Evolutionary conservation across 164 flowering plant genomes (phyloP).

Genomic region (Sextonia rubra): DNA sequence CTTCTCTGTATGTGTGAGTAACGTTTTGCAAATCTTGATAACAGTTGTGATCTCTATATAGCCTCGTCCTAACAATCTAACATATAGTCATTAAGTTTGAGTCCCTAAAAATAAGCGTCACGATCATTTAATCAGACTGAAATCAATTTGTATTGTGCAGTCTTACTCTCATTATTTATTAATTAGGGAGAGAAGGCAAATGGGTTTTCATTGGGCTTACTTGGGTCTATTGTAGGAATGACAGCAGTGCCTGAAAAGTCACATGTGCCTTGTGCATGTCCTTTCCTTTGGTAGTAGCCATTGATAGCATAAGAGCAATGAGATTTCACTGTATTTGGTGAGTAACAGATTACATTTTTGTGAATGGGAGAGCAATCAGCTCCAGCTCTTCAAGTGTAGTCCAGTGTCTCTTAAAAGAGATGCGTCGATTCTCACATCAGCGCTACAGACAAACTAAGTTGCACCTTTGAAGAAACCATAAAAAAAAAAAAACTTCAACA

Average conservation of each 20-base stretch:
- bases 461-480: constrained; percentile 36
- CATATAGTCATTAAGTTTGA: no score
- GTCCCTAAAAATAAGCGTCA: no score
- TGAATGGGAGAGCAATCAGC: constrained; percentile 64
- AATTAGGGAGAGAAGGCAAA: no score
- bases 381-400: constrained; percentile 85
- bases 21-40: no score
- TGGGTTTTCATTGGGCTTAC: constrained; percentile 22
- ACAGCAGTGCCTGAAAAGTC: constrained; percentile 54
- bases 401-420: constrained; percentile 55
- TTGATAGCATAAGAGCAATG: constrained; percentile 80
- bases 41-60: no score
- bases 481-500: not conserved
- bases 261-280: constrained; percentile 48
- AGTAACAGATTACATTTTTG: constrained; percentile 56
- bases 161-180: no score
- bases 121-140: no score
- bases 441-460: constrained; percentile 52
- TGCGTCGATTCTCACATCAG: constrained; percentile 36
- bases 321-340: constrained; percentile 63
- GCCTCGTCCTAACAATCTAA: no score
- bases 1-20: no score
- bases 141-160: no score
- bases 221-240: constrained; percentile 28
- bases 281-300: constrained; percentile 67